Conservation (phyloP, 2,329 filamentous ascomycete genomes). For the Neonectria faginata region DNA sequence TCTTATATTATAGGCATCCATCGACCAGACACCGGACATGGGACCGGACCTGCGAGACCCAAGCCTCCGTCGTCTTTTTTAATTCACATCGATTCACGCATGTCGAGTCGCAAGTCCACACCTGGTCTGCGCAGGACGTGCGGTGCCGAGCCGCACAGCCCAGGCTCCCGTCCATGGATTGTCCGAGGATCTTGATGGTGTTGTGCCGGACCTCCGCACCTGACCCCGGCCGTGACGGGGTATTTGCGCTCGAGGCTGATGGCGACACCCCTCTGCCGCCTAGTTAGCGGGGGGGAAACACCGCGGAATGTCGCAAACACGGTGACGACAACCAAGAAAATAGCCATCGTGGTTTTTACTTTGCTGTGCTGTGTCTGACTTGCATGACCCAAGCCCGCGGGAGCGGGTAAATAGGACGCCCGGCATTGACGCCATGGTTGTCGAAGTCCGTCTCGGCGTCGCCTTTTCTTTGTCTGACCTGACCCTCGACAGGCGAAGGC, state of each 20-base stretch:
- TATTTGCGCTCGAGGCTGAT: neutral
- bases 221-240: slow-evolving; percentile 3
- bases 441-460: neutral
- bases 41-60: slow-evolving; percentile 8
- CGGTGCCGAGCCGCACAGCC: slow-evolving; percentile 44
- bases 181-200: slow-evolving; percentile 16
- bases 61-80: slow-evolving; percentile 14
- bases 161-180: slow-evolving; percentile 45
- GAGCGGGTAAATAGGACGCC: slow-evolving; percentile 13
- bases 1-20: slow-evolving; percentile 29
- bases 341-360: neutral
- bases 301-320: neutral
- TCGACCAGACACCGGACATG: neutral
- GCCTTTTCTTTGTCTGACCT: neutral
- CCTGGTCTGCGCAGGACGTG: slow-evolving; percentile 16
- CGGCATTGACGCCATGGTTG: neutral
- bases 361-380: slow-evolving; percentile 10
- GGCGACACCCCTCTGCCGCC: neutral
- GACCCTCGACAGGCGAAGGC: neutral
- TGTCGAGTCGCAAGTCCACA: slow-evolving; percentile 6
- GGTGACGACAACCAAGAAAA: slow-evolving; percentile 10
- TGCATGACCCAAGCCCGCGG: slow-evolving; percentile 28
- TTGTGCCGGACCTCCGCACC: slow-evolving; percentile 11
- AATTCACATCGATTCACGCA: slow-evolving; percentile 3
- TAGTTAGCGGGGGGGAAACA: neutral